Conservation (phyloP, 2,329 filamentous ascomycete species). For the Cordyceps fumosorosea region DNA sequence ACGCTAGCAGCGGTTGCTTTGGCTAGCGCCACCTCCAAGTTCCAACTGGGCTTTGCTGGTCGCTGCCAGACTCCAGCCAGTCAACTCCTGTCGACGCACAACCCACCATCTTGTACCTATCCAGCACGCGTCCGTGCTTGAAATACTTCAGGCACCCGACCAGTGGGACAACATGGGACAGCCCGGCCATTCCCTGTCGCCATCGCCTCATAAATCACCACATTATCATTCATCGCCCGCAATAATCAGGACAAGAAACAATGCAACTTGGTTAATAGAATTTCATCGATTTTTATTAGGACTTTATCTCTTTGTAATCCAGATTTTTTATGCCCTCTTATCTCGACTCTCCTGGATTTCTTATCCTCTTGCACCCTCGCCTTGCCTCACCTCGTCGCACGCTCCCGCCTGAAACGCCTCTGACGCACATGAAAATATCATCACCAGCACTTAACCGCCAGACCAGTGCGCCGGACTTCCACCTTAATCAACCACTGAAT, state of each 20-base stretch:
- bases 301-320: not conserved
- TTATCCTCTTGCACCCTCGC: no score
- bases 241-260: not conserved
- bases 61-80: not conserved
- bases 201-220: not conserved
- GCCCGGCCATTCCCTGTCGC: not conserved
- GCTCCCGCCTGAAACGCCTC: slow-evolving; percentile 6
- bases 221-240: not conserved
- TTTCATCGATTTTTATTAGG: not conserved
- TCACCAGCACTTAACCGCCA: not conserved
- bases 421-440: slow-evolving; percentile 1
- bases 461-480: not conserved
- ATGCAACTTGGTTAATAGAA: not conserved
- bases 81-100: not conserved
- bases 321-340: not conserved
- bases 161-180: not conserved
- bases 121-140: not conserved
- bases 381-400: not conserved
- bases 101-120: not conserved
- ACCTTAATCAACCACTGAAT: not conserved
- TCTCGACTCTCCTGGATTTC: not conserved
- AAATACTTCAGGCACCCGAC: not conserved
- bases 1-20: slow-evolving; percentile 3
- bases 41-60: not conserved
- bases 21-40: no score